Percentiles rank a stretch among this genome's conserved stretches.
Evolutionary conservation across 345 rosid genomes (phyloP).

Genomic region (Iberis pinnata): DNA sequence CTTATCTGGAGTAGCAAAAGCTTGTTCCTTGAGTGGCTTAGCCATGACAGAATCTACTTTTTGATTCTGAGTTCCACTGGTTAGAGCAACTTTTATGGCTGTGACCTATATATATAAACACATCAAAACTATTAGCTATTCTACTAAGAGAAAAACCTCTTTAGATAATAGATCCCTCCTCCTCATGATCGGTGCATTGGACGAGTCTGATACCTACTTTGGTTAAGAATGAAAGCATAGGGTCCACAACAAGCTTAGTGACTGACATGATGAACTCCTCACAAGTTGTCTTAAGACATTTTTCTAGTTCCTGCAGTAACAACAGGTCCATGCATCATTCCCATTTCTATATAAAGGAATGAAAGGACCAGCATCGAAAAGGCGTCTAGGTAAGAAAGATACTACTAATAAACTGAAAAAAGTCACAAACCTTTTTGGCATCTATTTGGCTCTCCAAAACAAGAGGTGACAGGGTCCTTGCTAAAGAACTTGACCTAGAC

Average conservation of each 20-base stretch:
- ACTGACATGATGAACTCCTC: conserved; percentile 98
- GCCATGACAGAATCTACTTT: conserved; percentile 62
- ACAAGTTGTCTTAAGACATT: conserved; percentile 85
- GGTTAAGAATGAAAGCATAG: conserved; percentile 96
- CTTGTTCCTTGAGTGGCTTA: conserved; percentile 91
- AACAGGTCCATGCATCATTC: conserved; percentile 6
- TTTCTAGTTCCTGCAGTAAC: conserved; percentile 81
- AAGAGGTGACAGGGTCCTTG: conserved; percentile 93
- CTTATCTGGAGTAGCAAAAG: conserved; percentile 90
- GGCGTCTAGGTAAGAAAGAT: too few relatives aligned
- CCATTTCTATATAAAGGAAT: conserved; percentile 14
- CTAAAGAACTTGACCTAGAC: conserved; percentile 91
- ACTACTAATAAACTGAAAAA: neutral
- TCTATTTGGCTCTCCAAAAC: conserved; percentile 95
- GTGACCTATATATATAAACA: conserved; percentile 54
- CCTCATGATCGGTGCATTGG: neutral
- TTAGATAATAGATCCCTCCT: too few relatives aligned
- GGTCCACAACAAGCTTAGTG: conserved; percentile 92
- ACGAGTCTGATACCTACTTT: conserved; percentile 37
- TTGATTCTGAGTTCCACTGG: conserved; percentile 52
- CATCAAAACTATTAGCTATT: conserved; percentile 1
- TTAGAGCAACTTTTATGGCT: conserved; percentile 73
- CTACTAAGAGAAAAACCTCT: neutral
- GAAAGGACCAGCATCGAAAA: conserved; percentile 2
- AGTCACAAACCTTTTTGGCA: conserved; percentile 74